Percentiles rank a stretch among this genome's conserved stretches.
Conservation (phyloP, 345 rosid genomes). For the Pistacia atlantica region DNA sequence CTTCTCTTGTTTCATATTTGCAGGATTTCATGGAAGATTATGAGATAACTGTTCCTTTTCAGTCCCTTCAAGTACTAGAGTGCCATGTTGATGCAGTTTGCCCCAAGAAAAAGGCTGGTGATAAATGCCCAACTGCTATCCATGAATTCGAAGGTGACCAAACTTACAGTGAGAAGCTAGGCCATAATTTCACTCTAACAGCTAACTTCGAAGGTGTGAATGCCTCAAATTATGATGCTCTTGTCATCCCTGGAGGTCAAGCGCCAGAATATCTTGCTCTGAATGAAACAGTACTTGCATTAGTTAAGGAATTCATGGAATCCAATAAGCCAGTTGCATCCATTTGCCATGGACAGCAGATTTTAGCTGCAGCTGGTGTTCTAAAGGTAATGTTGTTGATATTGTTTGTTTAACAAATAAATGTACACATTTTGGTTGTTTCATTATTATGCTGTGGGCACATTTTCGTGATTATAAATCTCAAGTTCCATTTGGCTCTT, state of each 20-base stretch:
- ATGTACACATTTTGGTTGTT: background rate
- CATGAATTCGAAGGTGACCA: slow-evolving; percentile 99
- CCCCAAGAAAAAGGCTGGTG: slow-evolving; percentile 78
- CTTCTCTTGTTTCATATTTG: slow-evolving; percentile 12
- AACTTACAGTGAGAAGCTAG: slow-evolving; percentile 92
- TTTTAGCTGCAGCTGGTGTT: slow-evolving; percentile 91
- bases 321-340: slow-evolving; percentile 82
- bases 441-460: background rate
- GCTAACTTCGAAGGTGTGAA: slow-evolving; percentile 57
- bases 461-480: background rate
- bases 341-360: slow-evolving; percentile 92
- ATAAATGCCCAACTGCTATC: slow-evolving; percentile 79
- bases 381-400: slow-evolving; percentile 56
- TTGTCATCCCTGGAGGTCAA: slow-evolving; percentile 89
- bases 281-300: slow-evolving; percentile 51
- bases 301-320: slow-evolving; percentile 73
- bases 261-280: slow-evolving; percentile 87
- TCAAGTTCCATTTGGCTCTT: background rate
- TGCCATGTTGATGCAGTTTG: slow-evolving; percentile 92
- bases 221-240: slow-evolving; percentile 82
- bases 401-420: background rate
- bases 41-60: slow-evolving; percentile 84
- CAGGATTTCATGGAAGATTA: slow-evolving; percentile 98
- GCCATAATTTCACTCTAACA: slow-evolving; percentile 75
- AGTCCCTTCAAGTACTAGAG: slow-evolving; percentile 81